Evolutionary conservation across 1,284 basidiomycete genomes (phyloP), one percentile per base, ranked within the genome.

Genomic region (Pseudozyma pruni): DNA sequence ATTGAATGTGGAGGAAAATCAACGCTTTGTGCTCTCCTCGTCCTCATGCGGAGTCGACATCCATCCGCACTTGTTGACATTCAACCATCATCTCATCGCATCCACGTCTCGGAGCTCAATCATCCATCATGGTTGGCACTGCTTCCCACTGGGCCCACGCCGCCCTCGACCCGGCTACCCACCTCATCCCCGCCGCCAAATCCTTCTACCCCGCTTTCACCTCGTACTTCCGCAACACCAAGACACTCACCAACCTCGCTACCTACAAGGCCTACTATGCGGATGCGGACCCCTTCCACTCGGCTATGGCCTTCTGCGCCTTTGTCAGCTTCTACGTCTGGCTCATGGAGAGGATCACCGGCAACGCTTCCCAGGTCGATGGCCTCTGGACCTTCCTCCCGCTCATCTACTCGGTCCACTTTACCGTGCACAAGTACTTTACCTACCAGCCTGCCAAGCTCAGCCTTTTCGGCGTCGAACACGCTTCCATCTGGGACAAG

Each of bases 341-440:
- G 57, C 37, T 75, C 48, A 72, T 70, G 62, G 74, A 78, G 40
- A 60, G 62, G 57, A 63, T 75, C 55, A 78, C 78, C 4, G 78
- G 78, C 22, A 79, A 79, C 62, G 78, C 76, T 23, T 68, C 61
- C 9, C 78, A 79, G 52, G 78, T 79, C 17, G 78, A 79, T 46
- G 68, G 78, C 23, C 71, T 79, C 22, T 79, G 78, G 78, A 79
- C 78, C 19, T 79, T 79, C 53, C 62, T 77, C 7, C 71, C 74
- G 1, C 60, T 78, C 50, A 73, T 78, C 57, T 79, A 78, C 60
- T 60, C 69, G 27, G 52, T 56, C n/a, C 76, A 78, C 61, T 79
- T 79, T 41, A 66, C 76, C 22, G 57, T 78, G 8, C 74, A 78
- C 61, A 67, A 67, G 58, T 71, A 62, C 48, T 61, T 77, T 17